Conservation (phyloP, 2,329 filamentous ascomycete species). For the Aspergillus pseudoterreus region DNA sequence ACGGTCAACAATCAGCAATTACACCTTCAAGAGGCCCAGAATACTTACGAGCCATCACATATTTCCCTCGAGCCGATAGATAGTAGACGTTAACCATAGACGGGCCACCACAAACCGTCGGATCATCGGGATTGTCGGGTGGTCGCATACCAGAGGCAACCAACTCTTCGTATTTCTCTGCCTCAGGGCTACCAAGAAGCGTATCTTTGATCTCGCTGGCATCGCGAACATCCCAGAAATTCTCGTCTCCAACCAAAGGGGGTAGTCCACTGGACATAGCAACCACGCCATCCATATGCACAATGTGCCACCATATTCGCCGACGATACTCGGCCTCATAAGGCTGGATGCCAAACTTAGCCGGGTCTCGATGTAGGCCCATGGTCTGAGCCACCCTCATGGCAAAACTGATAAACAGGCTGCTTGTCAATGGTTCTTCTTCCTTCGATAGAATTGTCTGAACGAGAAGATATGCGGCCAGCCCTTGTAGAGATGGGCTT, state of each 20-base stretch:
- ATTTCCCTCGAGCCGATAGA: conserved; percentile 42
- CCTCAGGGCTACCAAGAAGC: conserved; percentile 35
- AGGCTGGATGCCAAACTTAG: conserved; percentile 44
- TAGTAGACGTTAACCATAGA: conserved; percentile 44
- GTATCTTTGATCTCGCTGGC: conserved; percentile 48
- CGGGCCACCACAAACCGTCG: conserved; percentile 36
- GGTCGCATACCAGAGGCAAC: conserved; percentile 29
- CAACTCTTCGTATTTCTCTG: conserved; percentile 33
- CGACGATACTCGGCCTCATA: conserved; percentile 45
- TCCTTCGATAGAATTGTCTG: conserved; percentile 46
- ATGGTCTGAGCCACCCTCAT: conserved; percentile 48
- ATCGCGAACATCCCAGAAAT: conserved; percentile 47
- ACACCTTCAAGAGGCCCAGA: no score
- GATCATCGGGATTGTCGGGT: conserved; percentile 41
- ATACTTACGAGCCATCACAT: conserved; percentile 42
- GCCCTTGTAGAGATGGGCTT: conserved; percentile 42
- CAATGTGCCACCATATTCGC: conserved; percentile 48
- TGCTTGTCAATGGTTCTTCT: conserved; percentile 47
- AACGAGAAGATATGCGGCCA: conserved; percentile 47
- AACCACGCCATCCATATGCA: conserved; percentile 48
- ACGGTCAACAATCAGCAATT: not conserved
- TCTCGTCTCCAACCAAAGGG: conserved; percentile 45
- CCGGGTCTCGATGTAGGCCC: conserved; percentile 48
- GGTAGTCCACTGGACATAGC: conserved; percentile 48
- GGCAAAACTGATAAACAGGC: conserved; percentile 46